Evolutionary conservation across 768 basidiomycete genomes (phyloP).

Genomic region (Pleurotus salmoneostramineus): DNA sequence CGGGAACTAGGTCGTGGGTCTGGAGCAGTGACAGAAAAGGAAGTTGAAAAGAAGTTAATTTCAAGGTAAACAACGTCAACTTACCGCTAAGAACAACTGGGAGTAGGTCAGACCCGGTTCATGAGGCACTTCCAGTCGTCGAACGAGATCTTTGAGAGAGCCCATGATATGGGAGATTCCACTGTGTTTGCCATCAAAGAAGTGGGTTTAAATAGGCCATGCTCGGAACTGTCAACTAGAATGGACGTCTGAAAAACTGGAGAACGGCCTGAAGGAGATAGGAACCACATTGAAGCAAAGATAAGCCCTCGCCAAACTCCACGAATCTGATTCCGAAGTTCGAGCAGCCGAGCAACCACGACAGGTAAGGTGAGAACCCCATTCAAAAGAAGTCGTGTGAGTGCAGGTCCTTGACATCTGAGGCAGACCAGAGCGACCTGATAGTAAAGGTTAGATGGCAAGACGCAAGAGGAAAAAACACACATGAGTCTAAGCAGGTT

Average conservation of each 20-base stretch:
- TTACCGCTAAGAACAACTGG: constrained; percentile 56
- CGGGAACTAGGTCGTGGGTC: constrained; percentile 75
- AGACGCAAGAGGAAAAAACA: no score
- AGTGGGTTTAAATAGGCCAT: background rate
- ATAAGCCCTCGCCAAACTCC: background rate
- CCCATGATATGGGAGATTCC: background rate
- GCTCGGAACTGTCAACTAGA: background rate
- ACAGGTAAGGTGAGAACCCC: no score
- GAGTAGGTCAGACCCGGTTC: constrained; percentile 47
- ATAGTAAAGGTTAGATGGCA: no score
- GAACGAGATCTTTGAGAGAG: constrained; percentile 25
- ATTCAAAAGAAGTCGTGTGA: no score
- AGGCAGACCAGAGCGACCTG: no score
- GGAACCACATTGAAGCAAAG: background rate
- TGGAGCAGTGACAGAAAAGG: constrained; percentile 19
- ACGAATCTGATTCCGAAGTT: background rate
- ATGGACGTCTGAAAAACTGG: background rate
- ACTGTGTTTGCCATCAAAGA: background rate
- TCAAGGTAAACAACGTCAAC: constrained; percentile 14
- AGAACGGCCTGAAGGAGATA: background rate
- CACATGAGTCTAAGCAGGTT: no score
- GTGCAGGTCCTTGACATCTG: no score
- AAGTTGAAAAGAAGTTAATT: background rate
- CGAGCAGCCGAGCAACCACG: no score
- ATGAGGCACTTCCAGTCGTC: constrained; percentile 49